These are phyloP conservation scores for Colletotrichum brevisporum DNA, from an alignment of 2,329 filamentous ascomycete genomes.

Conservation along the genomic window DNA sequence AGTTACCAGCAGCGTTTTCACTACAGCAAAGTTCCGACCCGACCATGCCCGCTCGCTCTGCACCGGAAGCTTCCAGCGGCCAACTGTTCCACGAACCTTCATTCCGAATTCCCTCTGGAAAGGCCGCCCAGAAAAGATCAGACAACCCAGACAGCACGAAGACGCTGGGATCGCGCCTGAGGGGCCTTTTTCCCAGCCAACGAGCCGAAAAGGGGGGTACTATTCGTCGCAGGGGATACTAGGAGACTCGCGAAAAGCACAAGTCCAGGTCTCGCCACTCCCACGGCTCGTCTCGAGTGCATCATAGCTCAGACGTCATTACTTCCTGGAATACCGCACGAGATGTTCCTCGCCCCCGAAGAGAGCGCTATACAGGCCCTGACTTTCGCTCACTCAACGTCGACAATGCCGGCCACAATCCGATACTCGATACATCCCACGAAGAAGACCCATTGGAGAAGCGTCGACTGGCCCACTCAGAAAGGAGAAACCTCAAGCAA, in stretches of 20 bases:
- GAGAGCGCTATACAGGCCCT: neutral
- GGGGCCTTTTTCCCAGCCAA: constrained; percentile 62
- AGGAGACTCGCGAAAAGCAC: constrained; percentile 44
- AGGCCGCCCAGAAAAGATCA: neutral
- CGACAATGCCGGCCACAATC: neutral
- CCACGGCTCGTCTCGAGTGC: constrained; percentile 9
- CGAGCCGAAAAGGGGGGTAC: constrained; percentile 67
- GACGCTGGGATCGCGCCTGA: constrained; percentile 58
- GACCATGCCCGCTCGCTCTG: constrained; percentile 28
- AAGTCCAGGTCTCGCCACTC: constrained; percentile 20
- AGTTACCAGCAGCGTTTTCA: constrained; percentile 13
- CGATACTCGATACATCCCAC: neutral
- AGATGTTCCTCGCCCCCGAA: constrained; percentile 41
- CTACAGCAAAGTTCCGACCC: neutral
- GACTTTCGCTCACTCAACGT: neutral
- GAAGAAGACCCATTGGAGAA: constrained; percentile 13
- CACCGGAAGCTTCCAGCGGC: neutral
- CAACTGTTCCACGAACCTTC: constrained; percentile 14
- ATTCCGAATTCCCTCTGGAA: constrained; percentile 12
- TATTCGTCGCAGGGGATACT: constrained; percentile 50
- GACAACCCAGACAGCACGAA: constrained; percentile 7
- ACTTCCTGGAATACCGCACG: constrained; percentile 54
- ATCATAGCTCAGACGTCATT: constrained; percentile 48
- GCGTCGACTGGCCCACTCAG: constrained; percentile 46
- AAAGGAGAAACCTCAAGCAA: constrained; percentile 63